phyloP scores from a whole-genome alignment of 176 grass and related monocot species.

The Areca catechu region DNA sequence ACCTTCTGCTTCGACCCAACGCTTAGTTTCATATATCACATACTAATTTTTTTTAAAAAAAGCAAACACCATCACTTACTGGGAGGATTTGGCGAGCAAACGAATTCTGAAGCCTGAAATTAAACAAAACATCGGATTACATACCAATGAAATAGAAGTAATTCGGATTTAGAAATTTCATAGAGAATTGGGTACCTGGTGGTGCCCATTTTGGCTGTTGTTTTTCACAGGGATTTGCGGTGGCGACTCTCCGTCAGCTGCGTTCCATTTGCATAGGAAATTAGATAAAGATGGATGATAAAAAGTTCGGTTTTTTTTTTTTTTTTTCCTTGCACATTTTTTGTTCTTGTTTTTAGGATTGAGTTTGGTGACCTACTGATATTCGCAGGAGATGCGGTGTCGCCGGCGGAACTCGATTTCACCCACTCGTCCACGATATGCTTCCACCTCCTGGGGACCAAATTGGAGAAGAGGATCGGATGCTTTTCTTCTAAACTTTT shows the following conservation, averaged over 20 bases:
- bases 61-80: conserved; percentile 32
- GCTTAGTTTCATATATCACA: no score
- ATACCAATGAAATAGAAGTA: no score
- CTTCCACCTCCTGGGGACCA: conserved; percentile 71
- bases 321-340: no score
- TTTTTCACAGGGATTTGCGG: conserved; percentile 41
- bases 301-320: no score
- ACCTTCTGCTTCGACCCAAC: no score
- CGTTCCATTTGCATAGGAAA: not conserved
- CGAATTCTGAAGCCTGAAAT: conserved; percentile 35
- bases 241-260: conserved; percentile 78
- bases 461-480: not conserved
- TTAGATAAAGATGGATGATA: no score
- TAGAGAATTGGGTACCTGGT: not conserved
- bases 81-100: conserved; percentile 37
- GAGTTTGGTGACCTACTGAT: conserved; percentile 28
- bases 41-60: no score
- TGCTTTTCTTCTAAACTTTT: not conserved
- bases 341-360: no score
- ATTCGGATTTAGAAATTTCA: no score
- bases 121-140: not conserved
- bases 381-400: conserved; percentile 29
- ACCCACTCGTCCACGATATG: conserved; percentile 53
- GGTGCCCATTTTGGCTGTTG: conserved; percentile 18
- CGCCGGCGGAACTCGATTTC: conserved; percentile 41